Conservation (phyloP, 2,329 filamentous ascomycete genomes). For the Rutstroemia sp. region DNA sequence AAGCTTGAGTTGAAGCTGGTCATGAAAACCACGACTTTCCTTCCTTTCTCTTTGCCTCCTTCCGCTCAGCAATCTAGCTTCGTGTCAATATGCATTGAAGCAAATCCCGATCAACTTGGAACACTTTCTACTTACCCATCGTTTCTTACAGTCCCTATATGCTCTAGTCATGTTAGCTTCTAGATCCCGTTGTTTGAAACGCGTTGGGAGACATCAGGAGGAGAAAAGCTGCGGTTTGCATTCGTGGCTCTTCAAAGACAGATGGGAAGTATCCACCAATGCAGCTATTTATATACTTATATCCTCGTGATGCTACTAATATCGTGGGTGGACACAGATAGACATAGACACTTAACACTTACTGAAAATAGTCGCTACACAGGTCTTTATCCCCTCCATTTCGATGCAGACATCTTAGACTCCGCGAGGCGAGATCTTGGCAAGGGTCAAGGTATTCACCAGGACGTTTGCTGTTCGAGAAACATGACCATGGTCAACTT, state of each 20-base stretch:
- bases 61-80: constrained; percentile 37
- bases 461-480: constrained; percentile 61
- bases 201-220: background rate
- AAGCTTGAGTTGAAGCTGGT: background rate
- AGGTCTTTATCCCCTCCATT: constrained; percentile 83
- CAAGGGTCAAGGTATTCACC: constrained; percentile 95
- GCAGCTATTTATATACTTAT: background rate
- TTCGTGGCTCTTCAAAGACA: background rate
- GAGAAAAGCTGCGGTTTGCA: background rate
- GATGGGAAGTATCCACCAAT: background rate
- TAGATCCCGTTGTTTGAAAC: background rate
- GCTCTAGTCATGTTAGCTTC: constrained; percentile 48
- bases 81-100: background rate
- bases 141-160: constrained; percentile 90
- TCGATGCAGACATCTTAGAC: constrained; percentile 79
- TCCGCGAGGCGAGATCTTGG: constrained; percentile 80
- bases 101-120: background rate
- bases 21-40: constrained; percentile 25
- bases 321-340: background rate
- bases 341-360: constrained; percentile 29
- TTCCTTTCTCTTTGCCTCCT: constrained; percentile 36
- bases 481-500: constrained; percentile 1
- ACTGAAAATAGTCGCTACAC: constrained; percentile 97
- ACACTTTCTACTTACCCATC: constrained; percentile 63
- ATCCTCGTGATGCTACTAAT: background rate